Conservation (phyloP, 345 rosid genomes). For the Heritiera fomes region DNA sequence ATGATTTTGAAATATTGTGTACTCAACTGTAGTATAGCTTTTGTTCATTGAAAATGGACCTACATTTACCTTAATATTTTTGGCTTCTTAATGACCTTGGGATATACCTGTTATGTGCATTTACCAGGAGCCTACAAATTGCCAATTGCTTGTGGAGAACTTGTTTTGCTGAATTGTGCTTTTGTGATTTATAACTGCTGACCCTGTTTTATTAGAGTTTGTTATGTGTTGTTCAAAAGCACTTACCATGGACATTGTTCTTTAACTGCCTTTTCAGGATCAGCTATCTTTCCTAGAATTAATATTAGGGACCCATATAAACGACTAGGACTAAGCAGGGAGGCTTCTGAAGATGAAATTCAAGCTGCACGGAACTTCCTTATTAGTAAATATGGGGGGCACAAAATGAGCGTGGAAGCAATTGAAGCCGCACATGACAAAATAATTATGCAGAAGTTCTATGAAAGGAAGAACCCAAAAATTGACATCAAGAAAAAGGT, state of each 20-base stretch:
- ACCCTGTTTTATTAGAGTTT: background rate
- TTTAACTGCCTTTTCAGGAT: slow-evolving; percentile 32
- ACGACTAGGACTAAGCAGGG: slow-evolving; percentile 87
- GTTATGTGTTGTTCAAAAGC: background rate
- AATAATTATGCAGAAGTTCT: slow-evolving; percentile 88
- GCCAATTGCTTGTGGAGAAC: background rate
- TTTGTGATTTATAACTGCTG: slow-evolving; percentile 1
- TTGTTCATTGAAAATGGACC: background rate
- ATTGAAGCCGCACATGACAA: slow-evolving; percentile 91
- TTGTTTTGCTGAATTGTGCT: background rate
- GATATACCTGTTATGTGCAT: slow-evolving; percentile 8
- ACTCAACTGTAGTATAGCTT: background rate
- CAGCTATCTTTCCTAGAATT: slow-evolving; percentile 80
- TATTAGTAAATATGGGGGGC: slow-evolving; percentile 69
- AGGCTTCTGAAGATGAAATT: slow-evolving; percentile 92
- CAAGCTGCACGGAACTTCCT: slow-evolving; percentile 90
- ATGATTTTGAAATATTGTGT: background rate
- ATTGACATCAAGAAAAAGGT: slow-evolving; percentile 71
- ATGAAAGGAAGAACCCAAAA: slow-evolving; percentile 82
- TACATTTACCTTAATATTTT: background rate
- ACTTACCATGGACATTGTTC: background rate
- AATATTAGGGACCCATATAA: slow-evolving; percentile 76
- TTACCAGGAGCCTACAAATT: background rate
- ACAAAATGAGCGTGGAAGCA: slow-evolving; percentile 88
- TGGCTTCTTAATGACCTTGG: slow-evolving; percentile 14